Evolutionary conservation across 2,329 filamentous ascomycete species (phyloP), one percentile per base, ranked within the genome.

Genomic region (Fusarium continuum): DNA sequence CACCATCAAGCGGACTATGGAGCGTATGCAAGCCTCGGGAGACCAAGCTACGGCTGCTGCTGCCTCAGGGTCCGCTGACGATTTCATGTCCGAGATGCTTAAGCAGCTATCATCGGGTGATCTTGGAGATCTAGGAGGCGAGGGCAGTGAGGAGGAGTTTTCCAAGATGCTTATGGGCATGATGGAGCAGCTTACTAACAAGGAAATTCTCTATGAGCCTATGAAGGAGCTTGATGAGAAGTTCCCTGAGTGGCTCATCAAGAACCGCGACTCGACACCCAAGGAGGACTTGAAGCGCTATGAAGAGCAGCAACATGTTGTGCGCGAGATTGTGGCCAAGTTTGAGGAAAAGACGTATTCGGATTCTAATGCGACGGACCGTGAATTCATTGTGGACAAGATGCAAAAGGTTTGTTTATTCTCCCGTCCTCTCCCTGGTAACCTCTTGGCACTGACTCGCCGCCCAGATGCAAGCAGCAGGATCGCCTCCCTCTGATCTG

Each of bases 171-270:
- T 99, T 57, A 87, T 96, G 84, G 91, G 91, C 49, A 97, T 98
- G 92, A 98, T 99, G 94, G 92, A 98, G 79, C 93, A 99, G 77
- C 84, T 99, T 63, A 98, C 95, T 4, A 97, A 96, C 77, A 98
- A 97, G 81, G 95, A 98, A 69, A 97, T 99, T 63, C 79, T 99
- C 45, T 98, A 98, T 75, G 94, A 99, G 79, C 95, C 95, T 3
- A 97, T 99, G 93, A 97, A 97, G 80, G 95, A 99, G 78, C 81
- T 99, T 41, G 81, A 96, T 75, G 90, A 92, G 48, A 98, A 97
- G 77, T 99, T 95, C 73, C 94, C 93, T 0, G 87, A 79, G 3
- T 99, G 95, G 94, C 83, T 99, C 75, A 85, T 85, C 70, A 89
- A 91, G 78, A 94, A 97, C 75, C 82, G 82, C 68, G 84, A 79